phyloP scores from a whole-genome alignment of 176 grass and related monocot species.

The Saccharum spontaneum region DNA sequence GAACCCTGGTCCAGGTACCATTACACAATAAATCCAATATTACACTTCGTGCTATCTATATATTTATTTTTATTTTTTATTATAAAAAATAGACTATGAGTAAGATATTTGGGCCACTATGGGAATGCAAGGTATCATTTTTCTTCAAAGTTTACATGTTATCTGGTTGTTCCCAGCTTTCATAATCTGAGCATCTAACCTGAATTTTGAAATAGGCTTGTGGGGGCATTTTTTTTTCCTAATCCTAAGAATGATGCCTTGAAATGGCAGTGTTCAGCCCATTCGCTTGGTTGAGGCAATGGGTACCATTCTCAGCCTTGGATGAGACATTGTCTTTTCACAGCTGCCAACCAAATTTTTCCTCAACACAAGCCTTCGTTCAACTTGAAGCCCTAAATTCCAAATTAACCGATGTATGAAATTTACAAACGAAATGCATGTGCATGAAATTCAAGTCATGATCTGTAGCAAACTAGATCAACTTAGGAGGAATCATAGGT shows the following conservation, averaged over 20 bases:
- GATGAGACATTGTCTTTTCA: neutral
- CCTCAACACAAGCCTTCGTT: neutral
- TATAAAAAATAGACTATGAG: neutral
- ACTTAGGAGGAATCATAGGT: neutral
- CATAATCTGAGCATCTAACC: neutral
- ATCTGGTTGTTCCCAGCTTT: neutral
- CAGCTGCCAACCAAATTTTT: neutral
- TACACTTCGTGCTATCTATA: neutral
- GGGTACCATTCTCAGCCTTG: neutral
- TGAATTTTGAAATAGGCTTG: neutral
- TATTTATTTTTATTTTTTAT: neutral
- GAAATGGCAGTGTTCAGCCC: neutral
- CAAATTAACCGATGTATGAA: neutral
- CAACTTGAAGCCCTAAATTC: neutral
- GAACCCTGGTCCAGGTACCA: constrained; percentile 12
- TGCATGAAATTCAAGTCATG: neutral
- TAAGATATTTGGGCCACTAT: neutral
- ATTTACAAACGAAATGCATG: neutral
- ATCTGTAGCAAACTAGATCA: neutral
- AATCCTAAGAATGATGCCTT: neutral
- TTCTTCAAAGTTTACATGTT: neutral
- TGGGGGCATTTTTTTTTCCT: neutral
- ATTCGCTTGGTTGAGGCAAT: neutral
- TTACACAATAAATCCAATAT: neutral
- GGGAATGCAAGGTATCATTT: neutral